Evolutionary conservation across 108 stramenopile species (phyloP), one percentile per base, ranked within the genome.

Genomic region (Skeletonema marinoi): DNA sequence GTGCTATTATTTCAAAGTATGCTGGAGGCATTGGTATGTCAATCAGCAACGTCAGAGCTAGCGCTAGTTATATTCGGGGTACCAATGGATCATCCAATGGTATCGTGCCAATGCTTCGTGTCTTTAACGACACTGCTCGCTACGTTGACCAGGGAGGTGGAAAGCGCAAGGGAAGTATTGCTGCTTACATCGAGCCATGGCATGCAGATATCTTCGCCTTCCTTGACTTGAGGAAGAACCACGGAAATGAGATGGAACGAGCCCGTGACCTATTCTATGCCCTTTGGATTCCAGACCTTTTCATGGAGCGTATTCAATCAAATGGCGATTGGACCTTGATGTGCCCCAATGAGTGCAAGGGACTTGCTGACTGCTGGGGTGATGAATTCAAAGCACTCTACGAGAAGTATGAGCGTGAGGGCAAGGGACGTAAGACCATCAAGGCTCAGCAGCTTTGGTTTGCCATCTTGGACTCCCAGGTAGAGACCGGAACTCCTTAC

Each of bases 401-500:
- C 86, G 89, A 90, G 62, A 88, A 88, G 56, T 99, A 98, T 76
- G 99, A 99, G 84, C 66, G 71, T 31, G 98, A 99, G 80, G 98
- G 98, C 39, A 88, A 87, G 73, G 98, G 86, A 31, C 86, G 97
- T 30, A 84, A 92, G 75, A 95, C 94, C 32, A 93, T 99, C 78
- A 87, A 92, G 67, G 99, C 99, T 5, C 99, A 97, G 74, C 90
- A 96, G 74, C 81, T 99, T 32, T 99, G 99, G 99, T 97, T 96
- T 87, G 96, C 97, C 64, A 90, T 99, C 79, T 82, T 99, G 78
- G 97, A 98, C 80, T 89, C 94, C 14, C 99, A 99, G 89, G 96
- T 98, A 41, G 99, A 99, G 90, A 99, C 98, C 6, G 99, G 99
- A 69, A 99, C 98, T 48, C 99, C 99, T 41, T 99, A 99, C 92